phyloP scores from a whole-genome alignment of 2,329 filamentous ascomycete species.

The Sphaerulina vaccinii region DNA sequence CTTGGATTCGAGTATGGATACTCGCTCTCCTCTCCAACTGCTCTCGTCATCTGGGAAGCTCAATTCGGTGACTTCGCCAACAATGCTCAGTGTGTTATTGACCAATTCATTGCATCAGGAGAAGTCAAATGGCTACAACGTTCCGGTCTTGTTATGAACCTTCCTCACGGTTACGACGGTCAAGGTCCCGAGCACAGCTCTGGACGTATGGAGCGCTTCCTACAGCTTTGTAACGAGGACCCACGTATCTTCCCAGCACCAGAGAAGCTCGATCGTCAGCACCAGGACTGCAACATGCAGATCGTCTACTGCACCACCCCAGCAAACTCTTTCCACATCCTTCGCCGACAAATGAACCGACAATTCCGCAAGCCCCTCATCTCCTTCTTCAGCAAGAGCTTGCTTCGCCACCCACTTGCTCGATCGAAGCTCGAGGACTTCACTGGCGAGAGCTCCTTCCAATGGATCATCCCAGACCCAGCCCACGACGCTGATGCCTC shows the following conservation, averaged over 20 bases:
- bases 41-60: conserved; percentile 98
- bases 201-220: conserved; percentile 92
- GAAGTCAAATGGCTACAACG: conserved; percentile 99
- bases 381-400: conserved; percentile 97
- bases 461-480: conserved; percentile 91
- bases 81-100: conserved; percentile 98
- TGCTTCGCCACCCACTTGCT: conserved; percentile 89
- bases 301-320: conserved; percentile 97
- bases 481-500: conserved; percentile 69
- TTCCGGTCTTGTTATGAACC: conserved; percentile 90
- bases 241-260: conserved; percentile 84
- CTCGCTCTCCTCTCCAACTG: conserved; percentile 93
- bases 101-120: conserved; percentile 97
- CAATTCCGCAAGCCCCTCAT: conserved; percentile 98
- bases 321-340: conserved; percentile 91
- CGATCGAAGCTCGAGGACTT: conserved; percentile 91
- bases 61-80: conserved; percentile 99
- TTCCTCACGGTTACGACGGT: conserved; percentile 96
- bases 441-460: conserved; percentile 85
- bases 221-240: conserved; percentile 96
- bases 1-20: conserved; percentile 99
- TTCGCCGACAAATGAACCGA: conserved; percentile 96
- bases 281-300: conserved; percentile 99
- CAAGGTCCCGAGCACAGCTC: conserved; percentile 98
- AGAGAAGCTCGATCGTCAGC: conserved; percentile 91